Conservation (phyloP, 352 stramenopile species). For the Phytophthora cactorum region DNA sequence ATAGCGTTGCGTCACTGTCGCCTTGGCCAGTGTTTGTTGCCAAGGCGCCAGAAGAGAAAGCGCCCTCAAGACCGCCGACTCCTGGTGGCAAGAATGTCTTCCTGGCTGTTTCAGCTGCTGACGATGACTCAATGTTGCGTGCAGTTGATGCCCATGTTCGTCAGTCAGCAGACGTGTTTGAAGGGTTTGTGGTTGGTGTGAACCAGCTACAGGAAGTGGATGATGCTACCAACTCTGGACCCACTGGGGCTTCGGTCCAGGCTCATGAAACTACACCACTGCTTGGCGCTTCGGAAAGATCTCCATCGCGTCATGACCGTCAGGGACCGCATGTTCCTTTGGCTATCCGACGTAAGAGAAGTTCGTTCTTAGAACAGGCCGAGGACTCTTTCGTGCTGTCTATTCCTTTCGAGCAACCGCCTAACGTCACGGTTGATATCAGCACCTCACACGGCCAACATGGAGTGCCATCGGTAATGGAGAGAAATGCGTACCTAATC, state of each 20-base stretch:
- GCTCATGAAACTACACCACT: constrained; percentile 63
- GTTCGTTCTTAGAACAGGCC: constrained; percentile 73
- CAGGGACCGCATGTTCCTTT: constrained; percentile 25
- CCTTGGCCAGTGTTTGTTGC: constrained; percentile 83
- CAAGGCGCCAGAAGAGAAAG: constrained; percentile 51
- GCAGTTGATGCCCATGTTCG: constrained; percentile 59
- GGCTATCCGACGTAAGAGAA: constrained; percentile 64
- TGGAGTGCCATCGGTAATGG: constrained; percentile 40
- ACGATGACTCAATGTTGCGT: constrained; percentile 82
- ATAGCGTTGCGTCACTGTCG: constrained; percentile 64
- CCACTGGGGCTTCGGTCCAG: constrained; percentile 28
- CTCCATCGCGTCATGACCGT: constrained; percentile 25
- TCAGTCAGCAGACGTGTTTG: constrained; percentile 62
- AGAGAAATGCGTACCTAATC: constrained; percentile 80
- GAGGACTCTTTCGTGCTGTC: constrained; percentile 85
- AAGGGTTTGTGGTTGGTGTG: constrained; percentile 85
- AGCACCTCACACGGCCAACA: constrained; percentile 16
- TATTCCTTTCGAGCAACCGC: constrained; percentile 70
- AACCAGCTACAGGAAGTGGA: constrained; percentile 69
- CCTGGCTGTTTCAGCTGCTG: constrained; percentile 72
- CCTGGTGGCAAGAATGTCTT: constrained; percentile 74
- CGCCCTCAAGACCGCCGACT: constrained; percentile 8
- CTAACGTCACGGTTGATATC: constrained; percentile 22
- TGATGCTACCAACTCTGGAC: not conserved
- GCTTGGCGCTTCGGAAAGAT: constrained; percentile 41